These are phyloP conservation scores for Leccinum disarticulatum DNA, from an alignment of 768 basidiomycete species.

Conservation along the genomic window DNA sequence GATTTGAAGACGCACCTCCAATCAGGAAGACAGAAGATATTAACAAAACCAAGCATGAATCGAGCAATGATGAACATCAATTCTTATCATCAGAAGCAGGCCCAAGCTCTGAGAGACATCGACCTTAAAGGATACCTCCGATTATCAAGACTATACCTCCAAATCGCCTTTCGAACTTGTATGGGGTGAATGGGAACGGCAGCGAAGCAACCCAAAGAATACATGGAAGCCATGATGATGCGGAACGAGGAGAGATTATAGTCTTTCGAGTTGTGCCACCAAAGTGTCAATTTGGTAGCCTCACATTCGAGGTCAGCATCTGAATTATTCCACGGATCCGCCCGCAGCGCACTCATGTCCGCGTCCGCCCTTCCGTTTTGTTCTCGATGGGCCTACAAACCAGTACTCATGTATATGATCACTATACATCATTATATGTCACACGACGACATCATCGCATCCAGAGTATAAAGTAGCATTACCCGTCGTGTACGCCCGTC, in stretches of 20 bases:
- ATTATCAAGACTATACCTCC: neutral
- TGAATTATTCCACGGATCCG: no score
- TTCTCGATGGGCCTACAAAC: no score
- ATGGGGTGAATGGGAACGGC: neutral
- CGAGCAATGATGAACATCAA: neutral
- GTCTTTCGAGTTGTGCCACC: neutral
- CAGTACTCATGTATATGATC: no score
- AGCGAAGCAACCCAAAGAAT: neutral
- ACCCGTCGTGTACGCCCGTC: neutral
- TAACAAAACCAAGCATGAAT: neutral
- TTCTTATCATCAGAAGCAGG: neutral
- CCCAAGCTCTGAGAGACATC: neutral
- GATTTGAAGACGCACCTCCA: neutral
- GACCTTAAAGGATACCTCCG: neutral
- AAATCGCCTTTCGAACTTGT: neutral
- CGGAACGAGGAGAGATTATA: neutral
- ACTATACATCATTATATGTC: neutral
- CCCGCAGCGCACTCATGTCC: no score
- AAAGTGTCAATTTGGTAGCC: neutral
- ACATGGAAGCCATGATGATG: neutral
- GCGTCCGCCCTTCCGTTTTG: no score
- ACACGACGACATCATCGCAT: neutral
- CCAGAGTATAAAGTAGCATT: neutral
- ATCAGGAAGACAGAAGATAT: neutral
- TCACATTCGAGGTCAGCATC: neutral